Percentiles rank a stretch among this genome's conserved stretches.
phyloP scores from a whole-genome alignment of 352 stramenopile genomes.

The Pythium myriotylum region DNA sequence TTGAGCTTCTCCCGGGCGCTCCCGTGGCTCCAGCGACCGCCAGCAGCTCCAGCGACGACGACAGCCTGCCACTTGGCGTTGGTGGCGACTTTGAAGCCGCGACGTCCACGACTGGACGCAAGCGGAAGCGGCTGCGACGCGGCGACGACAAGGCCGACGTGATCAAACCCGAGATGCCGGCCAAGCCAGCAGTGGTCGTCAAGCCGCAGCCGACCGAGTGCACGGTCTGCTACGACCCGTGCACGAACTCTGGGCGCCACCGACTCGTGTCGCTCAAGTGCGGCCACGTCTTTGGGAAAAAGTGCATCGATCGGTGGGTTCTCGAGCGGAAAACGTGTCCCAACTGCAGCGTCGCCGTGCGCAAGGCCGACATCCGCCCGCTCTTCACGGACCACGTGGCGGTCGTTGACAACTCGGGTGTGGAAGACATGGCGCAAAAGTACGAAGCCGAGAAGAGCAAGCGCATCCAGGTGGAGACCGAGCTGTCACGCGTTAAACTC shows the following conservation, averaged over 20 bases:
- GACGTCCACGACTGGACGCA: background rate
- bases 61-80: conserved; percentile 12
- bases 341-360: conserved; percentile 60
- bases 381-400: conserved; percentile 76
- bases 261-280: conserved; percentile 75
- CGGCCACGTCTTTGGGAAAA: conserved; percentile 74
- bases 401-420: conserved; percentile 71
- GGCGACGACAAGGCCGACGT: background rate
- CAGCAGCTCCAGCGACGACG: conserved; percentile 1
- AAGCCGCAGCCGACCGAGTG: conserved; percentile 69
- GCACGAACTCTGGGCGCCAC: conserved; percentile 57
- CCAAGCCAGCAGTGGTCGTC: conserved; percentile 29
- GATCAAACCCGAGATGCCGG: background rate
- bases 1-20: conserved; percentile 7
- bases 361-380: conserved; percentile 52
- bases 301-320: conserved; percentile 79
- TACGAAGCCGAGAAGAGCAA: conserved; percentile 57
- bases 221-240: conserved; percentile 74
- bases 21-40: background rate
- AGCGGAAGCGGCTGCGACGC: conserved; percentile 20
- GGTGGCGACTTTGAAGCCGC: background rate
- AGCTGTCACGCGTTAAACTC: conserved; percentile 42
- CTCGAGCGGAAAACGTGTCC: conserved; percentile 62
- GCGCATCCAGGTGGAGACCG: conserved; percentile 48
- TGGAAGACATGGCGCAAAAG: conserved; percentile 62